phyloP scores from a whole-genome alignment of 305 asterid genomes.

The Fraxinus latifolia region DNA sequence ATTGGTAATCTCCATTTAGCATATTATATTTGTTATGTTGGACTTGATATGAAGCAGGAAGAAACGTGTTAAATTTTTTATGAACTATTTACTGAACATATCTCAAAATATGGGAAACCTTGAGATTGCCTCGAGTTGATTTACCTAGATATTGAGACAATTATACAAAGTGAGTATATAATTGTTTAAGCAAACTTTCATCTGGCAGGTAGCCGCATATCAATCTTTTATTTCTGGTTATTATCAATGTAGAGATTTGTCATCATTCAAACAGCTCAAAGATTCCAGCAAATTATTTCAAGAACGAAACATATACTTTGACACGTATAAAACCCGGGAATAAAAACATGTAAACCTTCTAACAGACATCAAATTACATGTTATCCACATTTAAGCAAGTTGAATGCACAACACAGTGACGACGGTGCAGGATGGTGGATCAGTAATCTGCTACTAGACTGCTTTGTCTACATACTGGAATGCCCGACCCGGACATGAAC shows the following conservation, averaged over 20 bases:
- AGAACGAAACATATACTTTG: not conserved
- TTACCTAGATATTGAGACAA: not conserved
- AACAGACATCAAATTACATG: not conserved
- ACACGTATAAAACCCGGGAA: not conserved
- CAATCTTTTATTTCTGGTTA: not conserved
- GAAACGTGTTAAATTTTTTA: not conserved
- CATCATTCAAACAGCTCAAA: not conserved
- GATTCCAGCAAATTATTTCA: not conserved
- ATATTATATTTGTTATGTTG: not conserved
- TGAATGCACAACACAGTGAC: not conserved
- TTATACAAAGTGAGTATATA: not conserved
- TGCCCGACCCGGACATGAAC: conserved; percentile 64
- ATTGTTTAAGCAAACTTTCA: not conserved
- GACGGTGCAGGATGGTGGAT: not conserved
- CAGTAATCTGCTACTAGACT: not conserved
- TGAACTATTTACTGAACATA: not conserved
- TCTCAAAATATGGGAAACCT: not conserved
- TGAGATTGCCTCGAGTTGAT: not conserved
- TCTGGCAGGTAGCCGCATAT: not conserved
- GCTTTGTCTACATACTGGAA: conserved; percentile 56
- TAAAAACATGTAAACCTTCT: not conserved
- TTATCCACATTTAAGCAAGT: not conserved
- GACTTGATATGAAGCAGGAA: not conserved
- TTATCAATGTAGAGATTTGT: not conserved
- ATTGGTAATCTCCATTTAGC: not conserved